Evolutionary conservation across 345 rosid species (phyloP), one percentile per base, ranked within the genome.

Genomic region (Brassica cretica): DNA sequence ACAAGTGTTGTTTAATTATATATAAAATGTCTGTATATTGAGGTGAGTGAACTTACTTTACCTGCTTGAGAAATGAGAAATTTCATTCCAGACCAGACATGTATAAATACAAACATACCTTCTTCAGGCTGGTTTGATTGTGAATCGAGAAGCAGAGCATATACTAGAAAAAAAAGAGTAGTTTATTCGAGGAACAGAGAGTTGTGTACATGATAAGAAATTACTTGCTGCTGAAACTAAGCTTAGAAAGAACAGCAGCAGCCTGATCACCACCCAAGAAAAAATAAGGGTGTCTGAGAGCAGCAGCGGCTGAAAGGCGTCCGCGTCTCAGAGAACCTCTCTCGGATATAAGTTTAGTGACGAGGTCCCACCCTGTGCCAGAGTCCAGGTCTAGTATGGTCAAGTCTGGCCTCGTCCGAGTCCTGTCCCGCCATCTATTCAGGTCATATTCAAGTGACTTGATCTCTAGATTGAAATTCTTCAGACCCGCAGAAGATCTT

Each of bases 301-400:
- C 90, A 68, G 97, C 95, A 11, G 97, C 84, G 3, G 98, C 98
- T 0, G 98, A 92, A 82, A 92, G 87, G 76, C 98, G 96, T 24
- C 98, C 93, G 66, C 91, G 88, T 71, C 93, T 67, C 75, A 91
- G 85, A 74, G 77, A 84, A 15, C 96, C 92, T 84, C 98, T 86
- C 82, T 94, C 88, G 3, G 97, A 90, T 37, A 92, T 83, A 35
- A 94, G 88, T 82, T 88, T 92, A 2, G 90, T 89, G 62, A 97
- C 97, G 33, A 92, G 86, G 78, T 94, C 95, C 98, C 98, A 92
- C n/a, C 97, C 98, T 84, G 93, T 90, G 39, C 93, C 97, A 0
- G 93, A 89, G 71, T 94, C 98, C 2, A 94, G 90, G 74, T 92
- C 98, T 25, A 92, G 94, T 66, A 91, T 83, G 41, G 82, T 89